These are phyloP conservation scores for Cicer pinnatifidum DNA, from an alignment of 306 rosid species.

Conservation along the genomic window DNA sequence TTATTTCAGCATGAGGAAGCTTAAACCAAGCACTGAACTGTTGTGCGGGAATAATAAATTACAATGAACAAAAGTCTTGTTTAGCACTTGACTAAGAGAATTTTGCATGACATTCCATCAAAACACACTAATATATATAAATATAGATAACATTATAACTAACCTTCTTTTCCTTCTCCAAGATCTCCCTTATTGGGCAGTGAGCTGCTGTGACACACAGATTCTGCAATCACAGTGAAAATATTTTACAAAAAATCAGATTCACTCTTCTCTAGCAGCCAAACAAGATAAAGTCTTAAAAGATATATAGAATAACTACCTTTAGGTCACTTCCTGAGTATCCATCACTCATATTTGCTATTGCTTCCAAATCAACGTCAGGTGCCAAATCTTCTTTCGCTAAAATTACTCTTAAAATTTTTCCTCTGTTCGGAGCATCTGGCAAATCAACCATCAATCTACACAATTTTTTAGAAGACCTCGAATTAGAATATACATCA, in stretches of 20 bases:
- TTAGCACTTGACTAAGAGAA: background rate
- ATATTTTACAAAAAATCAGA: conserved; percentile 10
- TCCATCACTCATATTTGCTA: conserved; percentile 90
- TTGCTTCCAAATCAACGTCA: conserved; percentile 76
- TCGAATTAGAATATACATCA: conserved; percentile 3
- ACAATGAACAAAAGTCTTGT: background rate
- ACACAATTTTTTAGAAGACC: conserved; percentile 32
- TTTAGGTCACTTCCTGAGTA: conserved; percentile 96
- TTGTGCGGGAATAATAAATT: background rate
- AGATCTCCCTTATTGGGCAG: conserved; percentile 85
- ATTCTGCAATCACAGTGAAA: conserved; percentile 70
- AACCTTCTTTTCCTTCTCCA: conserved; percentile 93
- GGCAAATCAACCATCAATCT: conserved; percentile 98
- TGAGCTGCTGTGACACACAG: conserved; percentile 90
- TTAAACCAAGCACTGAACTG: conserved; percentile 34
- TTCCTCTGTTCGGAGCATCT: conserved; percentile 78
- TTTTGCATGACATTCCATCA: background rate
- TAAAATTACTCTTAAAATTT: conserved; percentile 76
- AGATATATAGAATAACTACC: conserved; percentile 54
- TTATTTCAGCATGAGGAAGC: conserved; percentile 30
- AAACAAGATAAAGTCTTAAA: conserved; percentile 1
- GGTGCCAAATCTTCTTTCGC: conserved; percentile 85
- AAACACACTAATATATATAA: background rate
- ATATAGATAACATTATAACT: conserved; percentile 6
- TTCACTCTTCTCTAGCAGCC: conserved; percentile 30